phyloP scores from a whole-genome alignment of 495 filamentous ascomycete species.

The Pseudotulostoma volvatum region DNA sequence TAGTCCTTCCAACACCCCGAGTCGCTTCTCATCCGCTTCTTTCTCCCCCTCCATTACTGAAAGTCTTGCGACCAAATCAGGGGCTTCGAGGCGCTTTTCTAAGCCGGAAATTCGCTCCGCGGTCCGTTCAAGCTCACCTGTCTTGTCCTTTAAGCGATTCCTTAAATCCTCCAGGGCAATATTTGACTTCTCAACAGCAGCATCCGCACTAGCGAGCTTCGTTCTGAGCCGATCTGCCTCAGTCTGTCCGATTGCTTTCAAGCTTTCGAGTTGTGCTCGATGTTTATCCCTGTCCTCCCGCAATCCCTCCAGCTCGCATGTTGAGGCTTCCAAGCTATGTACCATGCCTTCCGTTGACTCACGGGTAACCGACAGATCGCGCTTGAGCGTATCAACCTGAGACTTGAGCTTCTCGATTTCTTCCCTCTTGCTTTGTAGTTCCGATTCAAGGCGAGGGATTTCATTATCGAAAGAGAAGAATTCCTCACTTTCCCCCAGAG shows the following conservation, averaged over 20 bases:
- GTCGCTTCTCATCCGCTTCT: conserved; percentile 33
- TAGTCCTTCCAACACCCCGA: conserved; percentile 34
- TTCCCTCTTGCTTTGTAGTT: conserved; percentile 43
- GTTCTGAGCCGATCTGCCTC: conserved; percentile 27
- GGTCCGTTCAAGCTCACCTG: conserved; percentile 34
- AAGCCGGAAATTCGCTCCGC: conserved; percentile 23
- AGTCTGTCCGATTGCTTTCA: conserved; percentile 16
- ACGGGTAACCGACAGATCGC: conserved; percentile 37
- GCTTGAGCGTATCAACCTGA: conserved; percentile 39
- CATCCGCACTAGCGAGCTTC: conserved; percentile 27
- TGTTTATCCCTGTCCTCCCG: conserved; percentile 42
- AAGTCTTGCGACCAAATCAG: conserved; percentile 11
- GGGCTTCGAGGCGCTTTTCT: conserved; percentile 24
- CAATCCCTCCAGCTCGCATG: conserved; percentile 39
- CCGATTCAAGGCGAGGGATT: conserved; percentile 45
- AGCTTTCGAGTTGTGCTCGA: conserved; percentile 26
- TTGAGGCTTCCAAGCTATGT: conserved; percentile 42
- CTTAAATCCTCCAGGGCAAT: conserved; percentile 36
- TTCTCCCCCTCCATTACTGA: conserved; percentile 23
- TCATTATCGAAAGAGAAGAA: conserved; percentile 82
- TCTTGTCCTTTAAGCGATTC: conserved; percentile 36
- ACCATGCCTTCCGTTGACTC: conserved; percentile 51
- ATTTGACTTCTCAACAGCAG: conserved; percentile 27
- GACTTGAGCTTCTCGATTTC: conserved; percentile 50
- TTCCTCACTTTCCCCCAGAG: conserved; percentile 42